Percentiles rank a stretch among this genome's conserved stretches.
phyloP scores from a whole-genome alignment of 148 eudicot genomes.

The Drosera capensis region DNA sequence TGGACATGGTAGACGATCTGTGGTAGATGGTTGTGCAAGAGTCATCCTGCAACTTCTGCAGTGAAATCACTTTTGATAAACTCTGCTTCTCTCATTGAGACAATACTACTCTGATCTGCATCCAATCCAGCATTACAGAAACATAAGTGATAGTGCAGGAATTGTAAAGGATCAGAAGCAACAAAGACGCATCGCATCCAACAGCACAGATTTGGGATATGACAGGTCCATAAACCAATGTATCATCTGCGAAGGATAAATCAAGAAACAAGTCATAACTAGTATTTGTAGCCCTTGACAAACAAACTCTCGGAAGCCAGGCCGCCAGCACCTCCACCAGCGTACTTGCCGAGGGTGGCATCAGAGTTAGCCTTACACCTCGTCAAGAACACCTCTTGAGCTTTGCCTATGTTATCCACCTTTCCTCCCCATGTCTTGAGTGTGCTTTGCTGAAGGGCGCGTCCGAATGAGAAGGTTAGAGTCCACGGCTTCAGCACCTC shows the following conservation, averaged over 20 bases:
- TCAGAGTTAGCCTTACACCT: conserved; percentile 82
- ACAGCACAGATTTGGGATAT: no score
- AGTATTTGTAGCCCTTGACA: conserved; percentile 80
- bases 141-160: no score
- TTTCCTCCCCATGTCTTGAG: conserved; percentile 82
- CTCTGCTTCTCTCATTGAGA: no score
- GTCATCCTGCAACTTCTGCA: no score
- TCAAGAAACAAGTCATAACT: no score
- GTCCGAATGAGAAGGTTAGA: conserved; percentile 74
- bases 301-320: conserved; percentile 62
- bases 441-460: conserved; percentile 80
- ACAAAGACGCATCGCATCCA: no score
- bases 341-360: conserved; percentile 64
- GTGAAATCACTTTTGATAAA: no score
- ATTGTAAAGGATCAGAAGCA: no score
- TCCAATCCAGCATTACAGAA: no score
- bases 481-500: conserved; percentile 73
- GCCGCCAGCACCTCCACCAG: conserved; percentile 31
- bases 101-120: no score
- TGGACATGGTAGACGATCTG: no score
- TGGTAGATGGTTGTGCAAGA: no score
- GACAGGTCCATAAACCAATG: neutral
- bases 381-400: conserved; percentile 48
- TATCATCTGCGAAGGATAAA: neutral
- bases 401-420: conserved; percentile 58